Evolutionary conservation across 2,329 filamentous ascomycete genomes (phyloP).

Genomic region (Monosporascus ibericus): DNA sequence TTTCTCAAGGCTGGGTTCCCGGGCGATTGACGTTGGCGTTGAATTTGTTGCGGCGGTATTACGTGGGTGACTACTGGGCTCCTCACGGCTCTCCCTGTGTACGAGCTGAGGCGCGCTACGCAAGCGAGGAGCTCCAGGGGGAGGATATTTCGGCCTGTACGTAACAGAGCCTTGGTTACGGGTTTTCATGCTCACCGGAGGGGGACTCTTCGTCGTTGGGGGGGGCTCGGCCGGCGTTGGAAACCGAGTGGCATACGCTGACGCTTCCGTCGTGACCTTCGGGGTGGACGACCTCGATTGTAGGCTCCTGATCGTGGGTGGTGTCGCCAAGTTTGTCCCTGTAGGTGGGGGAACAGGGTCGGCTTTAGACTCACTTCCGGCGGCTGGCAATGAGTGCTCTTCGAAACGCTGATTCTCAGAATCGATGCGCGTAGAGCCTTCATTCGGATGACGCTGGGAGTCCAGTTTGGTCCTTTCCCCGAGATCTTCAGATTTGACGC

Average conservation of each 20-base stretch:
- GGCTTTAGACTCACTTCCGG: background rate
- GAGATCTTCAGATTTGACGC: background rate
- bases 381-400: background rate
- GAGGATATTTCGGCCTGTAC: slow-evolving; percentile 30
- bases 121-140: slow-evolving; percentile 15
- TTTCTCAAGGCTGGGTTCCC: slow-evolving; percentile 7
- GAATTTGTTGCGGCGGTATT: background rate
- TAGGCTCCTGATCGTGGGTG: slow-evolving; percentile 12
- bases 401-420: background rate
- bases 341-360: background rate
- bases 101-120: slow-evolving; percentile 13
- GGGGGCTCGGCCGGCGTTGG: slow-evolving; percentile 8
- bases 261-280: slow-evolving; percentile 4
- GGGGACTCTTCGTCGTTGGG: slow-evolving; percentile 25
- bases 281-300: slow-evolving; percentile 11
- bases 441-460: background rate
- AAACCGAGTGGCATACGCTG: slow-evolving; percentile 4
- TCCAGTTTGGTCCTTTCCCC: background rate
- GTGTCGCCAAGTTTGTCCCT: slow-evolving; percentile 24
- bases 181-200: slow-evolving; percentile 38
- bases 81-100: slow-evolving; percentile 26
- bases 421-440: background rate
- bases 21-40: slow-evolving; percentile 1
- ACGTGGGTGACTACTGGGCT: slow-evolving; percentile 15
- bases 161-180: slow-evolving; percentile 29